Evolutionary conservation across 805 yeast genomes (phyloP), one percentile per base, ranked within the genome.

Genomic region (Cyberlindnera euphorbiiphila): DNA sequence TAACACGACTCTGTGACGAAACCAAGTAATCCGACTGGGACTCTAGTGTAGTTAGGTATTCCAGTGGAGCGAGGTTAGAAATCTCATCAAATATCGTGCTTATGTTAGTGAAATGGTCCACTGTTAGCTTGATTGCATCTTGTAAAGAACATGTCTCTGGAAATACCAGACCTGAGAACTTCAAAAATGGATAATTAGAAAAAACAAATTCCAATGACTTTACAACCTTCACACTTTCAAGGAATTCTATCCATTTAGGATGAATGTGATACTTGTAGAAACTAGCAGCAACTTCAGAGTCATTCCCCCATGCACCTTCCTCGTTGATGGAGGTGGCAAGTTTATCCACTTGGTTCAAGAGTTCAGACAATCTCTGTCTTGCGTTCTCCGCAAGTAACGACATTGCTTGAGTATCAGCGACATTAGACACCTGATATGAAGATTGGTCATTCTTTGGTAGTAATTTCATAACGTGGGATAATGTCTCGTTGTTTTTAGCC

Each of bases 231-330:
- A 39, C 22, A 1, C 21, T 2, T 5, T 11, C 6, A n/a, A 44
- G 7, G 28, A 34, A 52, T 1, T 20, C 6, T 2, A 17, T 12
- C 54, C 54, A 54, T 16, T 15, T 31, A 1, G 39, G 32, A 9
- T 29, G 12, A 6, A 68, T 41, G 24, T 57, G 46, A 6, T 48
- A 45, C 8, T 41, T 42, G 44, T 40, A 64, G 36, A 69, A 65
- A 17, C 45, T 50, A 6, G 34, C 39, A 0, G 72, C 68, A 4
- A 69, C 56, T n/a, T 56, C 60, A 11, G 62, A 49, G 21, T 65
- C 61, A 28, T 60, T 62, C 3, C 66, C 69, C 48, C 61, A 62
- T 0, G 60, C 64, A 3, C 68, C 70, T 2, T 57, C 58, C 12
- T 57, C 43, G 1, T 48, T 54, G 20, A 66, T 24, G 3, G 45